Percentiles rank a stretch among this genome's conserved stretches.
These are phyloP conservation scores for Amanita inopinata DNA, from an alignment of 768 basidiomycete genomes.

Conservation along the genomic window DNA sequence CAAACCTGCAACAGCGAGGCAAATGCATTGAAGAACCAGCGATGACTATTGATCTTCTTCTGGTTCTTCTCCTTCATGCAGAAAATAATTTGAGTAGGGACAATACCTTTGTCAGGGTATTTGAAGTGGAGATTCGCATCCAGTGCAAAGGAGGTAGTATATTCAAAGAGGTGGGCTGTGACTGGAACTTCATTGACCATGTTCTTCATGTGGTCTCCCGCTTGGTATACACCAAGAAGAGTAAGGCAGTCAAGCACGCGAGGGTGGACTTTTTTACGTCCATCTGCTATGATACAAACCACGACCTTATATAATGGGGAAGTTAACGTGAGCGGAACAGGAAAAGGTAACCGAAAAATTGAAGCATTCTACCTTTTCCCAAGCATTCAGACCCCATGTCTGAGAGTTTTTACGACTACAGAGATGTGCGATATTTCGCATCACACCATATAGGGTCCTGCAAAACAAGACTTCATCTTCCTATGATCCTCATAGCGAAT, in stretches of 20 bases:
- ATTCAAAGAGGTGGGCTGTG: constrained; percentile 67
- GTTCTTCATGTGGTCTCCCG: constrained; percentile 39
- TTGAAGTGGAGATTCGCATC: constrained; percentile 76
- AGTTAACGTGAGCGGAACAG: not conserved
- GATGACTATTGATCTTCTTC: constrained; percentile 94
- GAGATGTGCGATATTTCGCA: constrained; percentile 75
- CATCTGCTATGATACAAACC: constrained; percentile 87
- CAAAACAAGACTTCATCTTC: constrained; percentile 88
- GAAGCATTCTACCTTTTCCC: constrained; percentile 67
- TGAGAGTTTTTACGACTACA: constrained; percentile 83
- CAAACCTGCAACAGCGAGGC: constrained; percentile 70
- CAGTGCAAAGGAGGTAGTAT: constrained; percentile 71
- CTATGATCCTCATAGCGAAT: constrained; percentile 26
- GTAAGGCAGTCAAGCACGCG: constrained; percentile 85
- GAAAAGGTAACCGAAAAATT: too few relatives aligned
- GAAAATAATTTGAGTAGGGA: constrained; percentile 91
- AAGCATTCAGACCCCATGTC: constrained; percentile 93
- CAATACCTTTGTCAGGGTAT: constrained; percentile 87
- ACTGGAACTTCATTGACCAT: constrained; percentile 50
- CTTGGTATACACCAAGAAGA: constrained; percentile 87
- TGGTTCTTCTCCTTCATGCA: constrained; percentile 91
- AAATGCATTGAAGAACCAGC: constrained; percentile 98
- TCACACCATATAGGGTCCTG: constrained; percentile 90
- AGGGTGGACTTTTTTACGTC: constrained; percentile 73
- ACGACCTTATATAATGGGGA: constrained; percentile 48